Evolutionary conservation across 106 monocot genomes (phyloP), one percentile per base, ranked within the genome.

Genomic region (Dendrobium huoshanense): DNA sequence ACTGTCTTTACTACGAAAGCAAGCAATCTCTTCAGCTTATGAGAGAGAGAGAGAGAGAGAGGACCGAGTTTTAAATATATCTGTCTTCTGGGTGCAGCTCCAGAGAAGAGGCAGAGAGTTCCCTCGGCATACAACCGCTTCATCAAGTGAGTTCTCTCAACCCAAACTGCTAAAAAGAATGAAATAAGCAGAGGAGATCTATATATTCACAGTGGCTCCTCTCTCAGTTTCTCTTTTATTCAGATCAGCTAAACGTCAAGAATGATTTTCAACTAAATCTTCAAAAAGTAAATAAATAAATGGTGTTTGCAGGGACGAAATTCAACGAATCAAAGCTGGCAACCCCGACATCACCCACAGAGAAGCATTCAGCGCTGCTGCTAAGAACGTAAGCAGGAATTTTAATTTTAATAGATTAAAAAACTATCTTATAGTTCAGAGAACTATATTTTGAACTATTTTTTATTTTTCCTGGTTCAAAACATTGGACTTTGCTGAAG

Each of bases 281-380:
- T 22, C 19, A 61, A 22, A n/a, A 61, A 22, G 4, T 4, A n/a
- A n/a, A 4, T 5, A n/a, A 5, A 61, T 22, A 22, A 5, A n/a
- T n/a, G 1, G 2, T 67, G 27, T 9, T 78, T 74, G 61, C 90
- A 95, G 95, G 85, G 95, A 95, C 70, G 95, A 95, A 86, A 95
- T 95, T 86, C 95, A 95, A 84, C 86, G 95, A 54, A 95, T 95
- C 79, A 95, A 95, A 80, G 95, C 93, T 17, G 93, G 85, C 25
- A 95, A 95, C 67, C 95, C 95, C 8, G 95, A 95, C 83, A 95
- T 93, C 73, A 95, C 85, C 79, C 95, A 95, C 86, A 86, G 92
- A 80, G 95, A 95, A 73, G 95, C 95, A 83, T 95, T 95, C 93
- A 95, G 95, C 42, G 93, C 95, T 9, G 95, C 95, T 37, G 95